phyloP scores from a whole-genome alignment of 169 alveolate genomes.

The Theileria parva region DNA sequence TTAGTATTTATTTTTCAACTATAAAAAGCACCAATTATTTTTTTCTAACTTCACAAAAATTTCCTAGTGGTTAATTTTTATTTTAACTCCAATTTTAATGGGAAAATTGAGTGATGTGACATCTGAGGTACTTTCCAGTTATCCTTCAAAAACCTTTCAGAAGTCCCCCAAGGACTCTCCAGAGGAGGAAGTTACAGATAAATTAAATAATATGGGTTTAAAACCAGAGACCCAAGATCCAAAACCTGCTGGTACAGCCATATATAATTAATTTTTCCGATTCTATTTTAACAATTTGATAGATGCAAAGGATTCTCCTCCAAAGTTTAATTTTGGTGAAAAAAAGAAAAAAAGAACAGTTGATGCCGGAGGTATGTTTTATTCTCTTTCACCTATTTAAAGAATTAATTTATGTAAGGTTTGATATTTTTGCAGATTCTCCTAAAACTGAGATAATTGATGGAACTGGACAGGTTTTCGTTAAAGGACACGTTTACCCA shows the following conservation, averaged over 20 bases:
- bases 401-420: conserved; percentile 19
- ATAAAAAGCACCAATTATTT: not conserved
- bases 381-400: not conserved
- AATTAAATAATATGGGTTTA: conserved; percentile 1
- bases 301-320: conserved; percentile 59
- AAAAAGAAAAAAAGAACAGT: conserved; percentile 82
- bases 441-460: conserved; percentile 68
- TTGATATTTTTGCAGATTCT: conserved; percentile 57
- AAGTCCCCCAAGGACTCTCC: not conserved
- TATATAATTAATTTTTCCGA: not conserved
- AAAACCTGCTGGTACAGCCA: not conserved
- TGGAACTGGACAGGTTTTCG: conserved; percentile 81
- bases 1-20: not conserved
- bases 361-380: conserved; percentile 68
- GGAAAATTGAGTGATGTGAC: conserved; percentile 19
- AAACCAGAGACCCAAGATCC: conserved; percentile 11
- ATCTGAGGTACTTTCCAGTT: conserved; percentile 3
- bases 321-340: conserved; percentile 83
- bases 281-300: not conserved
- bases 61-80: not conserved
- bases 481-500: conserved; percentile 83
- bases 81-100: conserved; percentile 10
- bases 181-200: conserved; percentile 16
- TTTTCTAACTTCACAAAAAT: not conserved
- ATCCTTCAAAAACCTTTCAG: not conserved